Evolutionary conservation across 768 basidiomycete species (phyloP), one percentile per base, ranked within the genome.

Genomic region (Tubosaeta brunneosetosa): DNA sequence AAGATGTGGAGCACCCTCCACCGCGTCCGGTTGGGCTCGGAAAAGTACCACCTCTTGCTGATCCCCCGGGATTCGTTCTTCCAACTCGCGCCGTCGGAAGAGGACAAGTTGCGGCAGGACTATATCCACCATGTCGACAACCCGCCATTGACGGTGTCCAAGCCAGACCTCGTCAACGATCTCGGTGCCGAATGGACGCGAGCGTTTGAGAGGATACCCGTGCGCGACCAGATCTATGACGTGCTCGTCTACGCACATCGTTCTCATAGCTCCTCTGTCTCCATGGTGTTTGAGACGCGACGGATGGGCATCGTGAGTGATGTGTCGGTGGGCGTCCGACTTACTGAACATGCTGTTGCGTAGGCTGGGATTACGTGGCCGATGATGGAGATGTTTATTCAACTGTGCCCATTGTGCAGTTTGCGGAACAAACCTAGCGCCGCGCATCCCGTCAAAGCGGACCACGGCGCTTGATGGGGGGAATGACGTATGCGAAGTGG

Each of bases 321-420:
- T 51, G 9, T 9, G 6, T 29, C 4, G 29, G 6, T 29, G 29
- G 29, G 9, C 4, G 29, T 29, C 22, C 29, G 29, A 29, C 47
- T 49, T 45, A 50, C 41, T 52, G 25, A 53, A 32, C 29, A 6
- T 29, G 6, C 9, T 19, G 53, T 40, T 46, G 37, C n/a, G n/a
- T 42, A 87, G 85, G 78, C 83, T 26, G 74, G 73, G 22, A 77
- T 87, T 50, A 86, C 85, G 8, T 87, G 84, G 84, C 82, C 85
- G 4, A 87, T 87, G 82, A 76, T 80, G 6, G 85, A 87, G 63
- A 76, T 81, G 34, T 87, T 86, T 66, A 71, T 76, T 37, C 77
- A 76, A 31, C 66, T 85, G 38, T 87, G 85, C 58, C 85, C 85
- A 0, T 53, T 75, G 19, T 78, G 77, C 66, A 78, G 71, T 53